phyloP scores from a whole-genome alignment of 768 basidiomycete genomes.

The Tulasnella sp. region DNA sequence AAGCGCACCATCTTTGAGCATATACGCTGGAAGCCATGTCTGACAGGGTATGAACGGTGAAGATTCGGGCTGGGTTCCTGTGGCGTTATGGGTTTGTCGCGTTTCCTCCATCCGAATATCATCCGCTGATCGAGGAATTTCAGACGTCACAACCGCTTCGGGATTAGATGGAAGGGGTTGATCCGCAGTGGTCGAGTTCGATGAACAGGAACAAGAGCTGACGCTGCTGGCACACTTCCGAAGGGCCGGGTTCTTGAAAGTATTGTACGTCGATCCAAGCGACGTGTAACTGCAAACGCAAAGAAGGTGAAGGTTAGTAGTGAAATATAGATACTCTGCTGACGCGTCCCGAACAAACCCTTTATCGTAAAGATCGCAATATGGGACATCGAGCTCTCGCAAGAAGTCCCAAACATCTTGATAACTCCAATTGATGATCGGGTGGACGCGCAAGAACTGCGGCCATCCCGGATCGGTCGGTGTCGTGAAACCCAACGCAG shows the following conservation, averaged over 20 bases:
- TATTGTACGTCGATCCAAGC: slow-evolving; percentile 90
- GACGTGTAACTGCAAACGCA: slow-evolving; percentile 72
- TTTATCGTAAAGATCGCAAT: slow-evolving; percentile 82
- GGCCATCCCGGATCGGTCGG: slow-evolving; percentile 91
- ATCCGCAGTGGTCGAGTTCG: background rate
- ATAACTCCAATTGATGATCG: slow-evolving; percentile 94
- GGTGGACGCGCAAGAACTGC: slow-evolving; percentile 78
- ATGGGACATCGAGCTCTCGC: slow-evolving; percentile 60
- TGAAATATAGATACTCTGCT: background rate
- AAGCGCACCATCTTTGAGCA: slow-evolving; percentile 59
- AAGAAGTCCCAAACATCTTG: slow-evolving; percentile 83
- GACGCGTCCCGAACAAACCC: slow-evolving; percentile 45
- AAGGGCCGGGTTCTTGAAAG: slow-evolving; percentile 84
- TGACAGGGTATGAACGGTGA: no score
- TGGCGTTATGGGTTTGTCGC: slow-evolving; percentile 13
- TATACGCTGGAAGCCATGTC: slow-evolving; percentile 66
- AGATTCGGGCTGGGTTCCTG: slow-evolving; percentile 22
- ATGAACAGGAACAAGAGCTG: background rate
- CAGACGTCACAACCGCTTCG: slow-evolving; percentile 18
- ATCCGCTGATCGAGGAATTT: slow-evolving; percentile 10
- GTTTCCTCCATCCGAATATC: slow-evolving; percentile 18
- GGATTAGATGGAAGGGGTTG: background rate
- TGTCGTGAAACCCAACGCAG: slow-evolving; percentile 56
- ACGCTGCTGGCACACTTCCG: slow-evolving; percentile 19
- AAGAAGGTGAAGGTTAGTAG: background rate